A percentile compares a stretch with the other conserved stretches of the same genome.
These are phyloP conservation scores for Quercus agrifolia DNA, from an alignment of 306 rosid genomes.

Conservation along the genomic window DNA sequence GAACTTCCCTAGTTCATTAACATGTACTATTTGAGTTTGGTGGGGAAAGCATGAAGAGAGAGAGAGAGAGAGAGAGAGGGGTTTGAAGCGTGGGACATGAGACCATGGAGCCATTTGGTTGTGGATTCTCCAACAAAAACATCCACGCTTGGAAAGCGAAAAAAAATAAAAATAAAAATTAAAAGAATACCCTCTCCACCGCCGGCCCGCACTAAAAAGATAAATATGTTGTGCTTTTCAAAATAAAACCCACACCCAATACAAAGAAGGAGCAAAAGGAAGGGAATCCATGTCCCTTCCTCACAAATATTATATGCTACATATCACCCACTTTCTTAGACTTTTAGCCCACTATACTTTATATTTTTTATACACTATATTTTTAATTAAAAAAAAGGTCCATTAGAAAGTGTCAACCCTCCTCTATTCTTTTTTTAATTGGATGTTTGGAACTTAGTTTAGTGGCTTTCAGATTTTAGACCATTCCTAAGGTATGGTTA, in stretches of 20 bases:
- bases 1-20: background rate
- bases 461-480: slow-evolving; percentile 33
- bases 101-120: slow-evolving; percentile 85
- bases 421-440: slow-evolving; percentile 7
- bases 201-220: slow-evolving; percentile 44
- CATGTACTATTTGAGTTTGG: slow-evolving; percentile 33
- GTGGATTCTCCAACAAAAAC: slow-evolving; percentile 94
- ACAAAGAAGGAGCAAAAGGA: slow-evolving; percentile 32
- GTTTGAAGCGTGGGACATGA: slow-evolving; percentile 51
- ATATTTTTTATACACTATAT: slow-evolving; percentile 22
- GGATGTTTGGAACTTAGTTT: background rate
- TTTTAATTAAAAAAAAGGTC: slow-evolving; percentile 12
- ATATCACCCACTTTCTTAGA: slow-evolving; percentile 55
- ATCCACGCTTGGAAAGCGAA: slow-evolving; percentile 72
- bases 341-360: slow-evolving; percentile 46
- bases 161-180: background rate
- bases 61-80: too few relatives aligned
- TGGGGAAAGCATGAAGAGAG: slow-evolving; percentile 17
- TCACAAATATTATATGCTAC: slow-evolving; percentile 26
- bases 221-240: slow-evolving; percentile 22
- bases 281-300: slow-evolving; percentile 40
- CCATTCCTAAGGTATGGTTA: slow-evolving; percentile 19
- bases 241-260: slow-evolving; percentile 27
- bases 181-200: slow-evolving; percentile 44
- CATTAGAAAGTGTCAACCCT: slow-evolving; percentile 37